Percentiles rank a stretch among this genome's conserved stretches.
Conservation (phyloP, 208 protist species). For the Histomonas meleagridis region DNA sequence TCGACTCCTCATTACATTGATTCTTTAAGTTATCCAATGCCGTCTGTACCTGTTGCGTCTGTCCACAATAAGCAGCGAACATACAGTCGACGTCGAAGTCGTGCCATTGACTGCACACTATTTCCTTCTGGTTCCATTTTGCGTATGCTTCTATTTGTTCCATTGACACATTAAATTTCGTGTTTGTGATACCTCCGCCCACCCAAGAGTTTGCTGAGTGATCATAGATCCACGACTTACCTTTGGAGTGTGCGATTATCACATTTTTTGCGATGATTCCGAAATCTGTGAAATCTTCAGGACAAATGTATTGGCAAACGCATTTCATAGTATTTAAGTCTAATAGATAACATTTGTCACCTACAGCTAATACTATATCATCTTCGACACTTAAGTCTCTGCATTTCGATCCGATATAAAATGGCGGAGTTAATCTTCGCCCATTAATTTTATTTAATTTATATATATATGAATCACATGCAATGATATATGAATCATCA, state of each 20-base stretch:
- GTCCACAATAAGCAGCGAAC: background rate
- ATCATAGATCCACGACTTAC: background rate
- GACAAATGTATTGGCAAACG: background rate
- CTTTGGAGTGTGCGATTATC: background rate
- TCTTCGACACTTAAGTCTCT: background rate
- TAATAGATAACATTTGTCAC: background rate
- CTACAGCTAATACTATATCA: background rate
- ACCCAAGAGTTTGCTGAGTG: background rate
- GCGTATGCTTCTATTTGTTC: constrained; percentile 19
- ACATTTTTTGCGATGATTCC: background rate
- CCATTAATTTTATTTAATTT: background rate
- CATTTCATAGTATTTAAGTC: background rate
- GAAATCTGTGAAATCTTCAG: background rate
- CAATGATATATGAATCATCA: background rate
- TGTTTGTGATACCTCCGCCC: background rate
- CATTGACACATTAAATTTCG: background rate
- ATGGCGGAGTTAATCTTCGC: background rate
- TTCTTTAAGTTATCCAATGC: too few relatives aligned
- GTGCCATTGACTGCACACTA: background rate
- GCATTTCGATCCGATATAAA: background rate
- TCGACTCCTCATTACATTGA: too few relatives aligned
- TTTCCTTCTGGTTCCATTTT: background rate
- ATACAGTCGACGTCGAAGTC: background rate
- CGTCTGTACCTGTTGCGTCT: too few relatives aligned
- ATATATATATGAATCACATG: background rate